phyloP scores from a whole-genome alignment of 345 rosid genomes.

The Salix dunnii region DNA sequence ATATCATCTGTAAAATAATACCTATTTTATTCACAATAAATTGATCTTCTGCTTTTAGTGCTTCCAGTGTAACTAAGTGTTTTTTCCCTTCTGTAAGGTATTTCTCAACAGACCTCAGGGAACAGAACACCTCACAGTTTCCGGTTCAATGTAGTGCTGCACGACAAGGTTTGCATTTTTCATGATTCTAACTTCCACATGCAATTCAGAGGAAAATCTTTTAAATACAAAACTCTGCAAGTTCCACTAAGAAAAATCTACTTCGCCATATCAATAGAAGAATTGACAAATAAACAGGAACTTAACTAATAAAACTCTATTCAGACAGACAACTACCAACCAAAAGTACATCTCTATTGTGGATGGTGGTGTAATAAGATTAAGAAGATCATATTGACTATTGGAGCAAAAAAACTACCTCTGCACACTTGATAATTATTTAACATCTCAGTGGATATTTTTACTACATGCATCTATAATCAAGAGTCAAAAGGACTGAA shows the following conservation, averaged over 20 bases:
- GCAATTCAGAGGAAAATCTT: background rate
- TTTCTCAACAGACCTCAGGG: slow-evolving; percentile 28
- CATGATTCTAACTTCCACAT: background rate
- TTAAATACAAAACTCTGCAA: background rate
- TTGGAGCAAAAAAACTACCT: background rate
- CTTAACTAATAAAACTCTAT: background rate
- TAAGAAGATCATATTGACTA: background rate
- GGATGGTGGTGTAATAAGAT: background rate
- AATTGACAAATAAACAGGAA: background rate
- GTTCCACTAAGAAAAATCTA: background rate
- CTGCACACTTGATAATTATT: background rate
- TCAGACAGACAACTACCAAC: no score
- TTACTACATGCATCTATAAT: background rate
- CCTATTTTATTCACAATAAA: slow-evolving; percentile 1
- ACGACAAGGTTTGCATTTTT: background rate
- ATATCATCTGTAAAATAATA: background rate
- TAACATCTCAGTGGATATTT: background rate
- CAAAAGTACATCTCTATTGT: background rate
- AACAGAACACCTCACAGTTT: slow-evolving; percentile 32
- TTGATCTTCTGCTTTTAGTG: background rate
- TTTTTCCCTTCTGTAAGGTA: slow-evolving; percentile 6
- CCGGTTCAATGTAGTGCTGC: slow-evolving; percentile 44
- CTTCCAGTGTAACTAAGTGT: background rate
- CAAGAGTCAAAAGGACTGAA: background rate
- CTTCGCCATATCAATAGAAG: no score